Base-by-base conservation (phyloP, 768 basidiomycete species). In the Pholiota conissans region DNA sequence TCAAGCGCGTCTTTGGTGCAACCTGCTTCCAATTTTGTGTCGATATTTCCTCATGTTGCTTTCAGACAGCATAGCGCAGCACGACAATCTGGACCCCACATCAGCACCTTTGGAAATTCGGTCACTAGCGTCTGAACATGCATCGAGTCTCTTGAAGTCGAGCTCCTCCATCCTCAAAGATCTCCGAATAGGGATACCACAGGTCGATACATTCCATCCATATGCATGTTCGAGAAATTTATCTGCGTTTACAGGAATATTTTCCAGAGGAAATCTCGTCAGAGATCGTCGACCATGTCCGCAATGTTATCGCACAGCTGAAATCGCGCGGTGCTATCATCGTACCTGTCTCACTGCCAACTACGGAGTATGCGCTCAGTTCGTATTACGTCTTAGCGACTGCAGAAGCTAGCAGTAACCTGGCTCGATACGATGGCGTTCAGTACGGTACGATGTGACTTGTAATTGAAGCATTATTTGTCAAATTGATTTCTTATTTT, bases 351-450 rank as follows among this genome's bases (percentile, higher is more conserved):
- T 88, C 89, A 8, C 75, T 98, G 10, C 90, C 93, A 16, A 76
- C 71, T 24, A 81, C 76, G 11, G 68, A 73, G 1, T 90, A 89
- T 65, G 91, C 93, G 0, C 78, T 98, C 4, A 93, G 93, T 55
- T 90, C 94, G 11, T 98, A 98, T 76, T 98, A 98, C 66, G 91
- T 97, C n/a, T 80, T 98, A 14, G 91, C 96, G 1, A 91, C 87
- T 58, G 95, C 96, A 0, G 96, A 98, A 68, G 95, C 95, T 0
- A 90, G 91, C 59, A 95, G 93, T 56, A 97, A 95, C 66, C 75
- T 98, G 56, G 93, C 91, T 3, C 78, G 94, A 37, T 98, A 89
- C 66, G 93, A 95, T 48, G 95, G 95, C 0, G 81, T 95, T 1
- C 82, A 89, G 63, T 97, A 87, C 66, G 96, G 95, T 85, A 49